Conservation (phyloP, 139 green algal species). For the Astrephomene gubernaculifera region DNA sequence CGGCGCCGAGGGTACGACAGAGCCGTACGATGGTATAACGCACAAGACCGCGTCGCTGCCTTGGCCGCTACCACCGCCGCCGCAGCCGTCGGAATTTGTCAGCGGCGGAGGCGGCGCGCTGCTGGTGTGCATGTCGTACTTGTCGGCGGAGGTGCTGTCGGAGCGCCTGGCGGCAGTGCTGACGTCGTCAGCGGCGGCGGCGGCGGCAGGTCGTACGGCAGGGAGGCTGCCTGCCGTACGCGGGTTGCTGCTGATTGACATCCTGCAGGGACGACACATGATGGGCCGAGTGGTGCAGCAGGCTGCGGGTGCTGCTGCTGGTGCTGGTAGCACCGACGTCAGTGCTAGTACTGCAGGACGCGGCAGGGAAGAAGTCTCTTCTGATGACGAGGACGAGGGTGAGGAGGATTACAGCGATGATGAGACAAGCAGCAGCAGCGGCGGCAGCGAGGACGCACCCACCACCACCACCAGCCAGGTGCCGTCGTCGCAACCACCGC, state of each 20-base stretch:
- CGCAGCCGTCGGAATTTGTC: neutral
- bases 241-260: conserved; percentile 33
- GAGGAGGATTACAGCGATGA: neutral
- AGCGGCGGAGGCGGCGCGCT: neutral
- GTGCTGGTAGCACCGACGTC: too few species aligned
- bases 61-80: neutral
- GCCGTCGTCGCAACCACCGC: neutral
- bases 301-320: too few species aligned
- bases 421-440: neutral
- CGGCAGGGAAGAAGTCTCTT: too few species aligned
- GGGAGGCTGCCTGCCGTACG: neutral
- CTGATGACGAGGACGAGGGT: too few species aligned
- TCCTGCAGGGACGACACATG: neutral
- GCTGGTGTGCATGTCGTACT: conserved; percentile 16
- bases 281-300: too few species aligned
- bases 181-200: neutral
- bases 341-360: too few species aligned
- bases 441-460: conserved; percentile 7
- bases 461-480: neutral
- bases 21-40: too few species aligned
- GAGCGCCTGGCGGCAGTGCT: conserved; percentile 7
- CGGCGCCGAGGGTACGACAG: too few species aligned
- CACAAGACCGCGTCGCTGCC: neutral
- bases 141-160: neutral
- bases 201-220: too few species aligned